Conservation (phyloP, 2,329 filamentous ascomycete genomes). For the Thielaviopsis musarum region DNA sequence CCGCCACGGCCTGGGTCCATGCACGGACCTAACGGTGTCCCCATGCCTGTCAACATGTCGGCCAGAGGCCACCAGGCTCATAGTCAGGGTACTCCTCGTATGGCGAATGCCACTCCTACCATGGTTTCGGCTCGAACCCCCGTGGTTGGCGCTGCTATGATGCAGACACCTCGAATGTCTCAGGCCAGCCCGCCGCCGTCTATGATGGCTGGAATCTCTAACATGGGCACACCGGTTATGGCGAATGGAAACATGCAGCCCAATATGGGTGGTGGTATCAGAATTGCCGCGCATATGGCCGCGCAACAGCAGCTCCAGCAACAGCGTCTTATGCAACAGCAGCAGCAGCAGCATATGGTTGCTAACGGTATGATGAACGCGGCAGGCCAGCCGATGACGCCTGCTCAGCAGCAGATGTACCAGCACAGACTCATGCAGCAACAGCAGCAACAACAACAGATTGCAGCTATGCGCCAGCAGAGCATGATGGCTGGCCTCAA, state of each 20-base stretch:
- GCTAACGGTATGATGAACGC: conserved; percentile 23
- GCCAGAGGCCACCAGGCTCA: conserved; percentile 51
- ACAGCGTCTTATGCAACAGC: conserved; percentile 27
- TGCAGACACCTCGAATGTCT: conserved; percentile 42
- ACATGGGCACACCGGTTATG: conserved; percentile 23
- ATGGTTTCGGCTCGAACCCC: conserved; percentile 40
- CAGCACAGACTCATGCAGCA: conserved; percentile 17
- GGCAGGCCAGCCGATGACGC: conserved; percentile 19
- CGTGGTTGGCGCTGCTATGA: conserved; percentile 33
- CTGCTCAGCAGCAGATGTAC: conserved; percentile 20
- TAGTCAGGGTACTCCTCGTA: conserved; percentile 43
- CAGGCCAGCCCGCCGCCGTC: conserved; percentile 45
- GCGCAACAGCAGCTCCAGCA: conserved; percentile 23
- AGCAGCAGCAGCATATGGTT: conserved; percentile 26
- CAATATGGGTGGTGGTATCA: neutral
- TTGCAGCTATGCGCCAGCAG: conserved; percentile 12
- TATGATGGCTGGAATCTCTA: conserved; percentile 36
- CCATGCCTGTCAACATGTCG: conserved; percentile 47
- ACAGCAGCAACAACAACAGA: conserved; percentile 18
- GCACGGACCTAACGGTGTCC: conserved; percentile 34
- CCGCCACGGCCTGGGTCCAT: conserved; percentile 50
- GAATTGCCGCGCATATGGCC: conserved; percentile 27
- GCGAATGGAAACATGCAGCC: neutral
- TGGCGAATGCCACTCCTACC: conserved; percentile 44
- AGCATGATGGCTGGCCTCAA: conserved; percentile 1